Conservation (phyloP, 1,139 yeast genomes). For the Candida neerlandica region DNA sequence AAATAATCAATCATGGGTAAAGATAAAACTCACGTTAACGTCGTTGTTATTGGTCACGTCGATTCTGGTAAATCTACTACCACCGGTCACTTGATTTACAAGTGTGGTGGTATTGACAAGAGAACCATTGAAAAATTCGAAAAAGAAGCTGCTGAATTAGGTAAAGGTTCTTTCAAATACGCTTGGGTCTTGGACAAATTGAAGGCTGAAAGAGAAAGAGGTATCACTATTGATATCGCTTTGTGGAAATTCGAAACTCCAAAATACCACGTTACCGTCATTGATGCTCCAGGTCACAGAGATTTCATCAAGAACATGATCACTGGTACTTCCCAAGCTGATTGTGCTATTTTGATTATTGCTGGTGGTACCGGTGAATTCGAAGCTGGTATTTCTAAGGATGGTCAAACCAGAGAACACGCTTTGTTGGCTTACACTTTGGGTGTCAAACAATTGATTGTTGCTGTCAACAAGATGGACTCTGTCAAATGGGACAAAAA, state of each 20-base stretch:
- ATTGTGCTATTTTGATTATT: slow-evolving; percentile 86
- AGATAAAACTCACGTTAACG: slow-evolving; percentile 97
- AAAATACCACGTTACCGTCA: slow-evolving; percentile 88
- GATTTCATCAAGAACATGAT: slow-evolving; percentile 96
- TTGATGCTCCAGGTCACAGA: slow-evolving; percentile 97
- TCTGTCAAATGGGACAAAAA: slow-evolving; percentile 82
- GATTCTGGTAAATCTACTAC: slow-evolving; percentile 94
- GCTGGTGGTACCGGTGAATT: slow-evolving; percentile 94
- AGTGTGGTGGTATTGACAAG: slow-evolving; percentile 92
- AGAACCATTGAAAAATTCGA: slow-evolving; percentile 98
- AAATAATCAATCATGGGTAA: slow-evolving; percentile 58
- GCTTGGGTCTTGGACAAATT: slow-evolving; percentile 96
- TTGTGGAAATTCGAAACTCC: slow-evolving; percentile 97
- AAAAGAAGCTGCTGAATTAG: slow-evolving; percentile 98
- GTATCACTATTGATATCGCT: slow-evolving; percentile 94
- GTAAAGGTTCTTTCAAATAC: slow-evolving; percentile 98
- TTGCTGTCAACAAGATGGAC: slow-evolving; percentile 94
- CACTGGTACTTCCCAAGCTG: slow-evolving; percentile 93
- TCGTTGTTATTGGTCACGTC: slow-evolving; percentile 99
- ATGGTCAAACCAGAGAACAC: slow-evolving; percentile 83
- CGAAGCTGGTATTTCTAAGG: slow-evolving; percentile 53
- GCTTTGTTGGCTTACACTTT: too few species aligned
- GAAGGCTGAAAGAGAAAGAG: slow-evolving; percentile 97
- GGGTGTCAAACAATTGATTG: slow-evolving; percentile 84
- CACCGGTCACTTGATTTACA: slow-evolving; percentile 98